These are phyloP conservation scores for Trapa incisa DNA, from an alignment of 345 rosid species.

Conservation along the genomic window DNA sequence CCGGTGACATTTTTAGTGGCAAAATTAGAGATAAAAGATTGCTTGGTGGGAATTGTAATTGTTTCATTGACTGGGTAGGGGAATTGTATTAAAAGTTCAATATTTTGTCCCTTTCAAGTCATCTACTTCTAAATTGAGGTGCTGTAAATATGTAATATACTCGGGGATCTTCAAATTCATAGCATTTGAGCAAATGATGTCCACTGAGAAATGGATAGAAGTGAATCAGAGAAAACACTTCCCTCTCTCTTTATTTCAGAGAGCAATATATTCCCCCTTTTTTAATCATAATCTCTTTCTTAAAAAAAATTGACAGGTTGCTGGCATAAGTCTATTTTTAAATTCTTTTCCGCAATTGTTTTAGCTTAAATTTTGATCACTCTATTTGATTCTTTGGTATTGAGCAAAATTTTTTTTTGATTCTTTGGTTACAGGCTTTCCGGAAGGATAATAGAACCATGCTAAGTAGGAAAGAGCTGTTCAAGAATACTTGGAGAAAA, in stretches of 20 bases:
- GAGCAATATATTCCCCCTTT: neutral
- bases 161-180: neutral
- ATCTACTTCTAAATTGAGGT: neutral
- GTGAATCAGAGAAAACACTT: neutral
- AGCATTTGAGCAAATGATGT: neutral
- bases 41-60: neutral
- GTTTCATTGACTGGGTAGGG: neutral
- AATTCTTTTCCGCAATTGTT: neutral
- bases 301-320: neutral
- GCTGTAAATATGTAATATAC: neutral
- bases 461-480: constrained; percentile 83
- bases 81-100: neutral
- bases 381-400: neutral
- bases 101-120: neutral
- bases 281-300: neutral
- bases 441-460: constrained; percentile 56
- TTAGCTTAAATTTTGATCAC: neutral
- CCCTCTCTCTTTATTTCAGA: neutral
- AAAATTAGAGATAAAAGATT: neutral
- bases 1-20: neutral
- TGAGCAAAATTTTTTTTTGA: neutral
- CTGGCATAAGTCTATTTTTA: neutral
- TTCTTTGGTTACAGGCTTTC: constrained; percentile 38
- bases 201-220: neutral
- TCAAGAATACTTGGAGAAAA: constrained; percentile 74